phyloP scores from a whole-genome alignment of 2,329 filamentous ascomycete genomes.

The Onygenales sp. region DNA sequence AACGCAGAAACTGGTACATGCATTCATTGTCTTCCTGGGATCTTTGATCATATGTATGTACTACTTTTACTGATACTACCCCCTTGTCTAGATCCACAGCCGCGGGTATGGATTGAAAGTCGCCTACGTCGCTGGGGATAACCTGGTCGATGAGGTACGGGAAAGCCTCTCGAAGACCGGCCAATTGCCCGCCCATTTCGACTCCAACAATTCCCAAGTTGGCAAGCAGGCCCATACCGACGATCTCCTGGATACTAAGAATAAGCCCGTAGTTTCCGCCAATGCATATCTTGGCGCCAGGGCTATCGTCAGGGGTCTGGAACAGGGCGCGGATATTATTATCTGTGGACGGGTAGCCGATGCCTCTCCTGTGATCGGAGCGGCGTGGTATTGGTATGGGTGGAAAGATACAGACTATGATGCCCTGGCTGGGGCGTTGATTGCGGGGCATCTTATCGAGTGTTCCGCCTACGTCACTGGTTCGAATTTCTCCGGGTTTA shows the following conservation, averaged over 20 bases:
- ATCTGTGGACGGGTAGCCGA: constrained; percentile 43
- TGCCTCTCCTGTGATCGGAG: constrained; percentile 46
- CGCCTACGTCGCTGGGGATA: constrained; percentile 38
- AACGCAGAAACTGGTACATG: constrained; percentile 29
- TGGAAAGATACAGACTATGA: constrained; percentile 43
- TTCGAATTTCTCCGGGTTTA: constrained; percentile 40
- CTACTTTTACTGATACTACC: neutral
- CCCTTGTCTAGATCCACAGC: constrained; percentile 19
- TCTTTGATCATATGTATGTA: neutral
- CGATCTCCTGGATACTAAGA: constrained; percentile 27
- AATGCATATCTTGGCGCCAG: constrained; percentile 46
- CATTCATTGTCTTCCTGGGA: neutral
- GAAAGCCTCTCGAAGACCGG: constrained; percentile 22
- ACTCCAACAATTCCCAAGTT: constrained; percentile 30
- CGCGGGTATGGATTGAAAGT: constrained; percentile 31
- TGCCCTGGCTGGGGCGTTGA: constrained; percentile 37
- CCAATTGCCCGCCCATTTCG: constrained; percentile 31
- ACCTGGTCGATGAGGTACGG: constrained; percentile 29
- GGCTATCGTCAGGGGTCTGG: constrained; percentile 37
- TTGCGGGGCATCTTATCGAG: constrained; percentile 21
- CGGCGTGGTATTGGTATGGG: constrained; percentile 47
- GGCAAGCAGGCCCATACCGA: constrained; percentile 26
- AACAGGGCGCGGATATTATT: constrained; percentile 38
- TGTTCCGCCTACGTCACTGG: constrained; percentile 19
- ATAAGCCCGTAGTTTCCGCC: constrained; percentile 34